A percentile compares a stretch with the other conserved stretches of the same genome.
phyloP scores from a whole-genome alignment of 805 yeast genomes.

The Alloascoidea hylecoeti region DNA sequence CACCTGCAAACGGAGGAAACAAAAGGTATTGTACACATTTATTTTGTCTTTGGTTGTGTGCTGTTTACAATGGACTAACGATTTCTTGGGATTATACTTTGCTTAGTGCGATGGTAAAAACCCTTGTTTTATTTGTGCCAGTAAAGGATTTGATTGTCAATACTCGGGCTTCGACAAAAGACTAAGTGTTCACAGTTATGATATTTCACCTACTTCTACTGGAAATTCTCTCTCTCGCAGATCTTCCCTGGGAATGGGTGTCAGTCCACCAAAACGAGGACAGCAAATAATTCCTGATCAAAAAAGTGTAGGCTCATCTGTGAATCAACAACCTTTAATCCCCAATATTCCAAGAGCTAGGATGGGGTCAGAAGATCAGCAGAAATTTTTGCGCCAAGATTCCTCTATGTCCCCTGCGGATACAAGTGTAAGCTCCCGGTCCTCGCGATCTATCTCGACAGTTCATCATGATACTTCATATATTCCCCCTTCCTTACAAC shows the following conservation, averaged over 20 bases:
- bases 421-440: background rate
- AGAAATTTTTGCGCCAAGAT: no score
- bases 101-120: constrained; percentile 1
- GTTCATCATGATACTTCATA: background rate
- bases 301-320: background rate
- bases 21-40: background rate
- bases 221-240: no score
- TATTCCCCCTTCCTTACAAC: background rate
- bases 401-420: background rate
- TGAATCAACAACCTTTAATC: background rate
- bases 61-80: background rate
- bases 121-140: background rate
- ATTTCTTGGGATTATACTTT: no score
- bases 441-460: background rate
- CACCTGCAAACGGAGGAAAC: constrained; percentile 1
- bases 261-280: no score
- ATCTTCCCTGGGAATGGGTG: no score
- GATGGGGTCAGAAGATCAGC: background rate
- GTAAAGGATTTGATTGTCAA: background rate
- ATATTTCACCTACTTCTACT: background rate
- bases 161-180: constrained; percentile 1
- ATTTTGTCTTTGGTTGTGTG: background rate
- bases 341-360: background rate
- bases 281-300: no score
- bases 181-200: background rate